These are phyloP conservation scores for Blastobotrys aristatus DNA, from an alignment of 1,139 yeast species.

Conservation along the genomic window DNA sequence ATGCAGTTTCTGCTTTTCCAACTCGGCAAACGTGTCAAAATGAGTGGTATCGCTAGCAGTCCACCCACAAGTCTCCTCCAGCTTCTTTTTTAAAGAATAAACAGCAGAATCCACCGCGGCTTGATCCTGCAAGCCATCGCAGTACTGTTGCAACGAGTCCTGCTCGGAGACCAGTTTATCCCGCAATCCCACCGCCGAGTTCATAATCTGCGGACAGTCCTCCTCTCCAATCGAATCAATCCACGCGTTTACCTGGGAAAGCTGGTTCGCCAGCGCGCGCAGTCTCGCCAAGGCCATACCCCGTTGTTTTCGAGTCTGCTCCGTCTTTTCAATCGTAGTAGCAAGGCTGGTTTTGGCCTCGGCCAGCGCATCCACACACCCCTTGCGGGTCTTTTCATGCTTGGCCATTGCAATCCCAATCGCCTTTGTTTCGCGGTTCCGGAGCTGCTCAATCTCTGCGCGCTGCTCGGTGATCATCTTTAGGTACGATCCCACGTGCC, in stretches of 20 bases:
- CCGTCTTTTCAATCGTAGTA: slow-evolving; percentile 19
- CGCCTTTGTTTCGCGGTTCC: slow-evolving; percentile 48
- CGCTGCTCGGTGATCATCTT: slow-evolving; percentile 83
- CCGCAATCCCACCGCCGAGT: slow-evolving; percentile 4
- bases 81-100: slow-evolving; percentile 18
- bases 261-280: slow-evolving; percentile 19
- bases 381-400: slow-evolving; percentile 18
- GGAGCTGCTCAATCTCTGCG: slow-evolving; percentile 66
- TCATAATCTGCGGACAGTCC: background rate
- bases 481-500: slow-evolving; percentile 84
- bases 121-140: slow-evolving; percentile 14
- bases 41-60: slow-evolving; percentile 18
- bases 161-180: slow-evolving; percentile 17
- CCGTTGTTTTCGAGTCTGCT: slow-evolving; percentile 20
- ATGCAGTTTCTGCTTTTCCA: slow-evolving; percentile 17
- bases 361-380: slow-evolving; percentile 19
- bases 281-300: slow-evolving; percentile 19
- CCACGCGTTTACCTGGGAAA: slow-evolving; percentile 21
- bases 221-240: slow-evolving; percentile 1
- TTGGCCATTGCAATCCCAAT: slow-evolving; percentile 33
- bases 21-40: slow-evolving; percentile 22
- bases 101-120: slow-evolving; percentile 19
- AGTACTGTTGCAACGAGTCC: slow-evolving; percentile 16
- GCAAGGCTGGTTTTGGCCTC: slow-evolving; percentile 25
- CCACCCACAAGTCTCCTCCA: slow-evolving; percentile 27